Base-by-base conservation (phyloP, 2,329 filamentous ascomycete species). In the Fusarium falciforme region DNA sequence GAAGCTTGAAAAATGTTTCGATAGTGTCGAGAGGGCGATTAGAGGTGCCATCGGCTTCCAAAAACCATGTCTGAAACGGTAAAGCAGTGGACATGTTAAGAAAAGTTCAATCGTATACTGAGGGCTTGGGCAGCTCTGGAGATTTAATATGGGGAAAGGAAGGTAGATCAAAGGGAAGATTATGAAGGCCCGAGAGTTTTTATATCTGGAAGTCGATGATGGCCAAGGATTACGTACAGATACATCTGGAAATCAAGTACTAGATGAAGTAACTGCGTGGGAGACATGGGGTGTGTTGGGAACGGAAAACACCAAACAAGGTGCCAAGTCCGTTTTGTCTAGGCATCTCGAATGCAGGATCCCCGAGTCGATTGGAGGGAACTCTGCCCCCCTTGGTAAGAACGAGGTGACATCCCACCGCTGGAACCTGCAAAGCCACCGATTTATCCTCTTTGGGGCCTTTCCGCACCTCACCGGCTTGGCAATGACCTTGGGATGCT, bases 1-100 rank as follows among this genome's bases (percentile, higher is more conserved):
- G 29, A 5, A 80, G 66, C 60, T 80, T 81, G 63, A 80, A 79
- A 36, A 79, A 82, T 6, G 65, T 73, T 72, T 81, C 79, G 31
- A 73, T 54, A 10, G 71, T 73, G 47, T 73, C 68, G 22, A 73
- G 54, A 8, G 57, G 63, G 6, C 71, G 71, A 27, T 44, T 40
- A 16, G 29, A 68, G 29, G 55, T 61, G 22, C 54, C 66, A 6
- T 63, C 22, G 12, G 47, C 54, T 36, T 44, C 20, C 12, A 58
- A 40, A 33, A 47, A 17, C 60, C 65, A 67, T 27, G 22, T 27
- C 14, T 47, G 42, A 4, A 25, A 27, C 9, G 42, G 22, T 3
- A 25, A 47, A 17, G 22, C 5, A 27, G 22, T 27, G 42, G 42
- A 27, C 42, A 47, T 47, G 22, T 11, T 47, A 3, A 47, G 5